Evolutionary conservation across 192 early-diverging fungal species (phyloP), one percentile per base, ranked within the genome.

Genomic region (Podila epicladia): DNA sequence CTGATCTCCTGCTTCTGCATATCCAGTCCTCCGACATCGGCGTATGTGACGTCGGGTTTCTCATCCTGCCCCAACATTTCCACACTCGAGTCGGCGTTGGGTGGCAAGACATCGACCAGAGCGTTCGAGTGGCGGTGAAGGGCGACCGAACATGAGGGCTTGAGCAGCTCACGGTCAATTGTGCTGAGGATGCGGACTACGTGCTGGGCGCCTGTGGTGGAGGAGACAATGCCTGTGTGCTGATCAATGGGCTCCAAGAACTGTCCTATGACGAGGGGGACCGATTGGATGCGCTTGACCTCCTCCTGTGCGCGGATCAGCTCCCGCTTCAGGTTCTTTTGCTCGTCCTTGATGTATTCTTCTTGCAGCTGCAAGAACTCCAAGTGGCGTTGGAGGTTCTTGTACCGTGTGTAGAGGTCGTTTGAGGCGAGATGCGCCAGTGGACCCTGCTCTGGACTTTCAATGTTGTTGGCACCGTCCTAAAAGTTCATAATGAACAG

Each of bases 291-390:
- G 61, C 98, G 92, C 87, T 99, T 98, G 33, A 99, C 97, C 84
- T 99, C 97, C 73, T 98, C 97, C 83, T 96, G 94, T 28, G 98
- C 96, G 37, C 95, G 91, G 55, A 98, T 87, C 62, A 99, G 87
- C 75, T 99, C 98, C 53, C 94, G 87, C 82, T 98, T 96, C 63
- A 99, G 75, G 84, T 98, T 97, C 87, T 96, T 95, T 88, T 97
- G 95, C 84, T 99, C 97, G 76, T 97, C 96, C 86, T 98, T 98
- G 84, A 99, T 99, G 84, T 98, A 99, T 83, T 98, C 97, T 82
- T 99, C 97, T 87, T 99, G 97, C 31, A 99, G 87, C 62, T 96
- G 93, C 51, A 99, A 85, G 72, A 99, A 94, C 85, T 99, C 98
- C 22, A 98, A 84, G 78, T 98, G 95, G 45, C 95, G 91, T 71